A percentile compares a stretch with the other conserved stretches of the same genome.
Conservation (phyloP, 1,284 basidiomycete genomes). For the Golubevia sp. region DNA sequence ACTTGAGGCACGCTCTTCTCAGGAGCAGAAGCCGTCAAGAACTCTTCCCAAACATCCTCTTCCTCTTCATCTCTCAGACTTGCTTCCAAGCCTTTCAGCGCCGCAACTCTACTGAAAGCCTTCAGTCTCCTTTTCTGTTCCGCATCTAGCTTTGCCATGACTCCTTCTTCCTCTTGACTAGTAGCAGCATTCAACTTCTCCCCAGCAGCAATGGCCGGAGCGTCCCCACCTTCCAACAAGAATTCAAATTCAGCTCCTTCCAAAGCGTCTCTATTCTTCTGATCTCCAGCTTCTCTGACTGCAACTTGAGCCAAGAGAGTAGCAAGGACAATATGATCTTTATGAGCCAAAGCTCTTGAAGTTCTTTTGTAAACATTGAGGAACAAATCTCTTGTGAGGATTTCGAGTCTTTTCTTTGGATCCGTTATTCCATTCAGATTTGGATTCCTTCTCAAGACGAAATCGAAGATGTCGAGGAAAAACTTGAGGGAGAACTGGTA, state of each 20-base stretch:
- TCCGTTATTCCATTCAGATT: conserved; percentile 39
- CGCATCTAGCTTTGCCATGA: conserved; percentile 17
- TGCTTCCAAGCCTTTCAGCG: conserved; percentile 32
- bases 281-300: conserved; percentile 38
- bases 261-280: conserved; percentile 20
- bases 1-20: conserved; percentile 38
- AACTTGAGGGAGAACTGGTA: conserved; percentile 57
- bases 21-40: conserved; percentile 33
- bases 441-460: conserved; percentile 45
- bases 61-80: conserved; percentile 32
- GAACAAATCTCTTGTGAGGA: conserved; percentile 49
- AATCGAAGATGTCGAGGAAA: conserved; percentile 56
- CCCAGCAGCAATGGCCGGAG: conserved; percentile 10
- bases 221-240: conserved; percentile 47
- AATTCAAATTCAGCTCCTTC: conserved; percentile 51
- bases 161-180: not conserved
- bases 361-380: conserved; percentile 46
- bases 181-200: conserved; percentile 5
- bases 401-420: conserved; percentile 35
- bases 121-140: conserved; percentile 35
- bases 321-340: conserved; percentile 54
- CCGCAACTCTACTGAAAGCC: conserved; percentile 31
- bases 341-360: conserved; percentile 50
- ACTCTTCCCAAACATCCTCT: conserved; percentile 26
- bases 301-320: conserved; percentile 52